Evolutionary conservation across 2,329 filamentous ascomycete species (phyloP).

Genomic region (Epicoccum sorghinum): DNA sequence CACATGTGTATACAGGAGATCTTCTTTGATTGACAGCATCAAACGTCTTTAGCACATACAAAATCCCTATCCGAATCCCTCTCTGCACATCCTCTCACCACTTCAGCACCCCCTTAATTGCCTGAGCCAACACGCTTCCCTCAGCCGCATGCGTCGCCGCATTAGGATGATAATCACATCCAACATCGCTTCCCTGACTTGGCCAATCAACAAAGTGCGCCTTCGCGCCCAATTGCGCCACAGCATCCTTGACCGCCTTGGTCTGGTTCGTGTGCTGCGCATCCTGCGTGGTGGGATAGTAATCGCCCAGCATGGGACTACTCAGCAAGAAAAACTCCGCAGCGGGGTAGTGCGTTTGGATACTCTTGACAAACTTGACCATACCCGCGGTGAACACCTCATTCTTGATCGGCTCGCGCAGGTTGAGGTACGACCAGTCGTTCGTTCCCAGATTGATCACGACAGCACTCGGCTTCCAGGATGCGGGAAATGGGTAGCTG

Average conservation of each 20-base stretch:
- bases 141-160: constrained; percentile 47
- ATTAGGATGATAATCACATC: constrained; percentile 54
- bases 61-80: not conserved
- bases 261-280: constrained; percentile 33
- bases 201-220: constrained; percentile 53
- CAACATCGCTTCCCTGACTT: constrained; percentile 49
- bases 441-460: constrained; percentile 56
- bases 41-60: no score
- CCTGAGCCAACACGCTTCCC: constrained; percentile 42
- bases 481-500: constrained; percentile 49
- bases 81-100: constrained; percentile 17
- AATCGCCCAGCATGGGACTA: constrained; percentile 50
- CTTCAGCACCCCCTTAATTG: constrained; percentile 25
- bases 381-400: constrained; percentile 23
- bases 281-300: constrained; percentile 46
- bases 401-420: not conserved
- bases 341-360: constrained; percentile 45
- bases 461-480: constrained; percentile 44
- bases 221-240: constrained; percentile 40
- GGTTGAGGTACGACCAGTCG: constrained; percentile 48
- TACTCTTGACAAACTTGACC: constrained; percentile 39
- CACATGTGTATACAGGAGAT: no score
- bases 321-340: constrained; percentile 51
- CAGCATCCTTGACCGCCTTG: constrained; percentile 14
- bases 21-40: no score